Percentiles rank a stretch among this genome's conserved stretches.
Conservation (phyloP, 495 filamentous ascomycete species). For the Lophiostoma macrostomum region DNA sequence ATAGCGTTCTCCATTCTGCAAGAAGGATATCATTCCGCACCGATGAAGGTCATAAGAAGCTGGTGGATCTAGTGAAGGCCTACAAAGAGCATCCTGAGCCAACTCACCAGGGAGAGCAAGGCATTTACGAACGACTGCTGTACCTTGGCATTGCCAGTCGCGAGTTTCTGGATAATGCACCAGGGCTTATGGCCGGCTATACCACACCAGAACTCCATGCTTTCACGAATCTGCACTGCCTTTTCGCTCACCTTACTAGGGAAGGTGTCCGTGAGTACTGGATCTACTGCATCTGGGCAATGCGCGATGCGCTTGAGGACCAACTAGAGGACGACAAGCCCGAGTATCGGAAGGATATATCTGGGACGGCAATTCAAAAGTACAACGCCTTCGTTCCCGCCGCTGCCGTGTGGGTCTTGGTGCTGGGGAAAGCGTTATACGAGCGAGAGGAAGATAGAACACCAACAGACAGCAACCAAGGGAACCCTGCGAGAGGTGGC, state of each 20-base stretch:
- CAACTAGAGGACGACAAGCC: not conserved
- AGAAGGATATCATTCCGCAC: constrained; percentile 5
- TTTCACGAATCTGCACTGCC: constrained; percentile 26
- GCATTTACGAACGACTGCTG: not conserved
- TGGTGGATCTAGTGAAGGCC: constrained; percentile 5
- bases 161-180: constrained; percentile 17
- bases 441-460: constrained; percentile 22
- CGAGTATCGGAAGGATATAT: not conserved
- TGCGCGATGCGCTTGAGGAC: constrained; percentile 19
- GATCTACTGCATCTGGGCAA: constrained; percentile 14
- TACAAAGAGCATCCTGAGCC: no score
- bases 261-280: constrained; percentile 6
- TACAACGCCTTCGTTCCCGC: constrained; percentile 19
- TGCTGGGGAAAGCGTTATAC: constrained; percentile 14
- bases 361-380: constrained; percentile 5
- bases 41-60: not conserved
- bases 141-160: constrained; percentile 2
- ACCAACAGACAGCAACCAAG: constrained; percentile 6
- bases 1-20: constrained; percentile 18
- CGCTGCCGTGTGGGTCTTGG: constrained; percentile 22
- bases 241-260: constrained; percentile 15
- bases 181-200: constrained; percentile 10
- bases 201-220: constrained; percentile 22
- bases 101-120: not conserved
- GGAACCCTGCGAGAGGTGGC: constrained; percentile 14